Evolutionary conservation across 495 filamentous ascomycete species (phyloP).

Genomic region (Penicillium taxi): DNA sequence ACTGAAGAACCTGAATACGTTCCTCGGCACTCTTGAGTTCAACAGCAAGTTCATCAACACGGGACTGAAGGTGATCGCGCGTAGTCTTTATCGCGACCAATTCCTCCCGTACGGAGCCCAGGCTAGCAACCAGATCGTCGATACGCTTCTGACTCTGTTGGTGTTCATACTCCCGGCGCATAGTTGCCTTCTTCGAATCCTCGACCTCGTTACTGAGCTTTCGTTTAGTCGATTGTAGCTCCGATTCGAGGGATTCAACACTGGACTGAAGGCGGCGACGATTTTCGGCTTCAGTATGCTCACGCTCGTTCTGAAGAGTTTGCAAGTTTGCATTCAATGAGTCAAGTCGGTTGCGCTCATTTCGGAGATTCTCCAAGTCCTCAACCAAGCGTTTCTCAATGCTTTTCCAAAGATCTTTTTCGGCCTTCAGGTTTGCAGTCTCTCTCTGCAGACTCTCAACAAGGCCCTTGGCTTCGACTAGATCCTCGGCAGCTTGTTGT

Average conservation of each 20-base stretch:
- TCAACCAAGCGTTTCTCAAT: constrained; percentile 80
- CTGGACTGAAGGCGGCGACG: constrained; percentile 68
- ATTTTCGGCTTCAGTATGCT: constrained; percentile 73
- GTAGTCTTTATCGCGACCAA: constrained; percentile 73
- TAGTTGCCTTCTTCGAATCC: constrained; percentile 64
- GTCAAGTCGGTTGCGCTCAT: constrained; percentile 77
- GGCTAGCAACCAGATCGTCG: constrained; percentile 75
- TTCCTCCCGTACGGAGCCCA: constrained; percentile 73
- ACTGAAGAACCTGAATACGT: constrained; percentile 67
- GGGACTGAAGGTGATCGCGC: constrained; percentile 75
- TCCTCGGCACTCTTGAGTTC: constrained; percentile 86
- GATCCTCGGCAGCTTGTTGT: constrained; percentile 87
- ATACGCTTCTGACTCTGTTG: constrained; percentile 80
- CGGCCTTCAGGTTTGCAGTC: constrained; percentile 84
- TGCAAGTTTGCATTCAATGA: constrained; percentile 71
- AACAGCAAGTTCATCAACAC: constrained; percentile 80
- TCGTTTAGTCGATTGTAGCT: constrained; percentile 68
- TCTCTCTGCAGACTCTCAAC: constrained; percentile 84
- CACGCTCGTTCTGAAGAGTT: constrained; percentile 80
- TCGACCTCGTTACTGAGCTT: constrained; percentile 80
- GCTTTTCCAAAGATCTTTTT: constrained; percentile 83
- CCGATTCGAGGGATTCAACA: constrained; percentile 67
- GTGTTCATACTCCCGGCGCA: constrained; percentile 81
- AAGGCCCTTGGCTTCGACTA: constrained; percentile 74
- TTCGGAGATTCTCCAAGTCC: constrained; percentile 74